phyloP scores from a whole-genome alignment of 345 rosid genomes.

The Rhodamnia rubescens region DNA sequence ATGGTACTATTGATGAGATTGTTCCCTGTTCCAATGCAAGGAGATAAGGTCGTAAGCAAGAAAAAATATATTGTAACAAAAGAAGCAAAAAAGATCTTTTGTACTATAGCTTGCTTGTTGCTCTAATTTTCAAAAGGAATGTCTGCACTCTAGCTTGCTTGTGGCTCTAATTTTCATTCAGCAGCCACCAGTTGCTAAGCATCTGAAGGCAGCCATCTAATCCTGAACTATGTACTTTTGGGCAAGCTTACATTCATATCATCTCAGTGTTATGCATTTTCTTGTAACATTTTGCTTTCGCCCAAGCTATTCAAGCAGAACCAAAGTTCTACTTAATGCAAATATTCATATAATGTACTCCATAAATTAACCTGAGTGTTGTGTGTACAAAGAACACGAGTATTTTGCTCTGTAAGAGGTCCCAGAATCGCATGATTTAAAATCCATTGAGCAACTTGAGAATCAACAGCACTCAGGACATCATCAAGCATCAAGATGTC shows the following conservation, averaged over 20 bases:
- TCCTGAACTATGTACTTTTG: background rate
- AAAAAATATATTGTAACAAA: background rate
- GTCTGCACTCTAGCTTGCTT: background rate
- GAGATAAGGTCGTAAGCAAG: background rate
- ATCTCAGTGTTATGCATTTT: background rate
- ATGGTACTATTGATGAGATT: background rate
- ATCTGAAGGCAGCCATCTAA: background rate
- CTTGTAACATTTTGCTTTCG: background rate
- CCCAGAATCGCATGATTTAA: slow-evolving; percentile 61
- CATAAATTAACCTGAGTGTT: slow-evolving; percentile 53
- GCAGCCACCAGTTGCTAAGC: background rate
- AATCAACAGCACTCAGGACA: slow-evolving; percentile 93
- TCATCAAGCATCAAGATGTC: slow-evolving; percentile 74
- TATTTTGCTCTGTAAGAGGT: slow-evolving; percentile 41
- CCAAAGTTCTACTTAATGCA: background rate
- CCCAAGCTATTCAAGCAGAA: background rate
- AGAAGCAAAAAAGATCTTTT: background rate
- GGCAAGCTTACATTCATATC: background rate
- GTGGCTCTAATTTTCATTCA: background rate
- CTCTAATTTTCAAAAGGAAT: background rate
- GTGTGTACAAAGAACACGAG: slow-evolving; percentile 79
- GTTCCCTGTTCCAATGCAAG: background rate
- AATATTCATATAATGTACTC: background rate
- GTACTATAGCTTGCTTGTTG: background rate
- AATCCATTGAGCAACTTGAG: slow-evolving; percentile 81